Evolutionary conservation across 2,329 filamentous ascomycete species (phyloP), one percentile per base, ranked within the genome.

Genomic region (Chalaropsis ovoidea): DNA sequence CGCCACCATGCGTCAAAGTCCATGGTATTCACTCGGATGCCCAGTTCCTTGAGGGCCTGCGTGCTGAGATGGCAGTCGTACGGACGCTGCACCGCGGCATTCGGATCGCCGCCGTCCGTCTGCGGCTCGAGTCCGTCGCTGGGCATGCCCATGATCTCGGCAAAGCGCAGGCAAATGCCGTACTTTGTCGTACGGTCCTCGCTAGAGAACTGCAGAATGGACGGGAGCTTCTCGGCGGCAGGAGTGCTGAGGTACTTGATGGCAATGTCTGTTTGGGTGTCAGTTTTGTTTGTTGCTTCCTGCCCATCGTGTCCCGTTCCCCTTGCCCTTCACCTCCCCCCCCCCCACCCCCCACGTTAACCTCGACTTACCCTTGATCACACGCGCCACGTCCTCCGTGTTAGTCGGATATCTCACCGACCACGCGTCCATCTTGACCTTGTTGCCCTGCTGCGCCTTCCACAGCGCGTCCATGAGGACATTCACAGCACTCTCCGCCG

Each of bases 1-100:
- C 82, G 80, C 91, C 91, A 96, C 91, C 91, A 96, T 17, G 80
- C 85, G 58, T 78, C 78, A 73, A 96, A 96, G 70, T 91, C 83
- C 71, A 86, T 82, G 0, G 89, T 90, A 58, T 81, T 78, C 65
- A 93, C 83, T 71, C 88, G 81, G 69, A 96, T 88, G 0, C 84
- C 89, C 68, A 95, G 73, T 15, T 89, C 84, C 73, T 83, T 83
- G 69, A 96, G 76, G 47, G 79, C 83, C 74, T 82, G 83, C 8
- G 88, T 96, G 71, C 89, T 91, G 58, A 96, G 78, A 75, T 96
- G 90, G 70, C 88, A 93, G 75, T 96, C 90, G 72, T 89, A 96
- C 13, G 92, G 91, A 69, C 91, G 81, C 76, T 91, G 84, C 0
- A 91, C 88, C 24, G 81, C 80, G 56, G 86, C 83, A 68, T 83